phyloP scores from a whole-genome alignment of 169 alveolate genomes.

The Neospora caninum region DNA sequence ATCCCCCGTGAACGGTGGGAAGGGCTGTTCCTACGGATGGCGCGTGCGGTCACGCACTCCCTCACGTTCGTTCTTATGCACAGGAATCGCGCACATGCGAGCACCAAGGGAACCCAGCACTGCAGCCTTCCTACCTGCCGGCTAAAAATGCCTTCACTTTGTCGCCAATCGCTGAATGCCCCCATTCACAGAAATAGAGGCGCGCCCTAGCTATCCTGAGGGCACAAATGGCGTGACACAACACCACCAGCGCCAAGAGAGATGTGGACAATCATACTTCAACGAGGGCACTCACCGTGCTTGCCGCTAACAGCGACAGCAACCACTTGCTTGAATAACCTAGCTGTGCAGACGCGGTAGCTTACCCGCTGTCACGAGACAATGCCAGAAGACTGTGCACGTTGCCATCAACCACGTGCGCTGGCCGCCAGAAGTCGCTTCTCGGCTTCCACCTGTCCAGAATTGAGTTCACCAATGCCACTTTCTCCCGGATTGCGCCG shows the following conservation, averaged over 20 bases:
- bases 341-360: background rate
- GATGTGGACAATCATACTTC: no score
- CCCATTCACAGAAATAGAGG: slow-evolving; percentile 39
- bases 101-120: background rate
- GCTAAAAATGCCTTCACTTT: slow-evolving; percentile 20
- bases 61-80: no score
- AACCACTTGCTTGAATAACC: no score
- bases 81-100: no score
- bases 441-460: background rate
- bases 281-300: no score
- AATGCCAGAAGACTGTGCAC: background rate
- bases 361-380: slow-evolving; percentile 7
- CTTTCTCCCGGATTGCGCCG: background rate
- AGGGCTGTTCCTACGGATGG: no score
- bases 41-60: no score
- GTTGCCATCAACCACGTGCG: slow-evolving; percentile 24
- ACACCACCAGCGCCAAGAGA: no score
- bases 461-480: background rate
- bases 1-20: no score
- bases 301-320: no score
- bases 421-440: slow-evolving; percentile 20
- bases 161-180: slow-evolving; percentile 23
- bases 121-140: background rate
- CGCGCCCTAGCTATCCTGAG: background rate
- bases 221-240: no score